These are phyloP conservation scores for Misopates orontium DNA, from an alignment of 257 asterid genomes.

Conservation along the genomic window DNA sequence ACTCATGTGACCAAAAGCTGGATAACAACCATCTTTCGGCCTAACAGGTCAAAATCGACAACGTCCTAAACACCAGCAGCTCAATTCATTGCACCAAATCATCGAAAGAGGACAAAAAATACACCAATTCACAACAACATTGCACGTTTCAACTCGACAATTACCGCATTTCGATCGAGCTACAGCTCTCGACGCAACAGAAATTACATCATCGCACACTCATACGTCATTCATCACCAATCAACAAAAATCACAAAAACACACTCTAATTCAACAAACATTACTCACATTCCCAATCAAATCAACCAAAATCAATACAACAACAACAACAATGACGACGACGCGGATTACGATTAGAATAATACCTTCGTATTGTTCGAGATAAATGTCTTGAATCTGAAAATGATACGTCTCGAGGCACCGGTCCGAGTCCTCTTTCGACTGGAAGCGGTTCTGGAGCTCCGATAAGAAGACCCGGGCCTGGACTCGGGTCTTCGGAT, in stretches of 20 bases:
- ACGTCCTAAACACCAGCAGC: neutral
- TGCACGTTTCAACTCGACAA: neutral
- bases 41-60: no score
- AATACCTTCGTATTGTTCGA: constrained; percentile 81
- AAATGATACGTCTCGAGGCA: constrained; percentile 78
- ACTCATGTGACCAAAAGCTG: no score
- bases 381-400: constrained; percentile 74
- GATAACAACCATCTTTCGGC: no score
- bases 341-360: no score
- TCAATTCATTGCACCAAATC: neutral
- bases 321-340: no score
- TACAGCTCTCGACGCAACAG: constrained; percentile 1
- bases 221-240: constrained; percentile 10
- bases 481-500: constrained; percentile 68
- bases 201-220: constrained; percentile 10
- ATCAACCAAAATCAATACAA: neutral
- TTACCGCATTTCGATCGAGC: neutral
- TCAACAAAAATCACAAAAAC: constrained; percentile 4
- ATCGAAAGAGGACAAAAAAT: no score
- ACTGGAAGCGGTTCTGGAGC: constrained; percentile 64
- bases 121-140: neutral
- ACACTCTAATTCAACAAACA: neutral
- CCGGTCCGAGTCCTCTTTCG: constrained; percentile 55
- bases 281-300: constrained; percentile 11
- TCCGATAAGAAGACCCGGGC: constrained; percentile 87